phyloP scores from a whole-genome alignment of 768 basidiomycete genomes.

The Boletus rex-veris region DNA sequence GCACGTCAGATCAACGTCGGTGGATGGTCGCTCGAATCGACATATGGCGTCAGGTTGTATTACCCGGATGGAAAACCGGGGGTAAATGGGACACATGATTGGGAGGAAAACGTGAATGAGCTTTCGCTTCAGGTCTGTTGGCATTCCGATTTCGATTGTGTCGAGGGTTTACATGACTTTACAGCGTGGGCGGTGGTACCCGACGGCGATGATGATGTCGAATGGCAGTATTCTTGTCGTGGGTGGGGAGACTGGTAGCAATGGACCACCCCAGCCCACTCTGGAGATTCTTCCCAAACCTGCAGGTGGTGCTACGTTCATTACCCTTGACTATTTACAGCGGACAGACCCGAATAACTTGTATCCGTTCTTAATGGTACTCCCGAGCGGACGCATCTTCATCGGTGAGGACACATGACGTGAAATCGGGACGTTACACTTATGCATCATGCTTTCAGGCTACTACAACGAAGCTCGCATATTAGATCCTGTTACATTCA shows the following conservation, averaged over 20 bases:
- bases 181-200: constrained; percentile 70
- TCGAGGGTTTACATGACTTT: not conserved
- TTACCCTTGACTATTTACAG: constrained; percentile 61
- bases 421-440: not conserved
- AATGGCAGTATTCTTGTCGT: constrained; percentile 74
- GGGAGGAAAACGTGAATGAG: constrained; percentile 66
- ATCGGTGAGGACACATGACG: constrained; percentile 47
- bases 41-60: constrained; percentile 70
- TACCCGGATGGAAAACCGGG: constrained; percentile 66
- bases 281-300: constrained; percentile 71
- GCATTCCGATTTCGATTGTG: no score
- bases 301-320: constrained; percentile 54
- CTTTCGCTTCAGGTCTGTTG: constrained; percentile 56
- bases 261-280: constrained; percentile 61
- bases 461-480: constrained; percentile 84
- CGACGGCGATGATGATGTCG: constrained; percentile 60
- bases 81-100: constrained; percentile 71
- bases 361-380: constrained; percentile 72
- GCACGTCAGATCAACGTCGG: constrained; percentile 36
- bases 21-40: constrained; percentile 65
- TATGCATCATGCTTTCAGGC: constrained; percentile 33
- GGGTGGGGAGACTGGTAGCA: constrained; percentile 72
- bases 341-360: constrained; percentile 79
- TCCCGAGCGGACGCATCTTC: constrained; percentile 69
- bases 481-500: constrained; percentile 62